phyloP scores from a whole-genome alignment of 805 yeast genomes.

The Teunomyces atbi region DNA sequence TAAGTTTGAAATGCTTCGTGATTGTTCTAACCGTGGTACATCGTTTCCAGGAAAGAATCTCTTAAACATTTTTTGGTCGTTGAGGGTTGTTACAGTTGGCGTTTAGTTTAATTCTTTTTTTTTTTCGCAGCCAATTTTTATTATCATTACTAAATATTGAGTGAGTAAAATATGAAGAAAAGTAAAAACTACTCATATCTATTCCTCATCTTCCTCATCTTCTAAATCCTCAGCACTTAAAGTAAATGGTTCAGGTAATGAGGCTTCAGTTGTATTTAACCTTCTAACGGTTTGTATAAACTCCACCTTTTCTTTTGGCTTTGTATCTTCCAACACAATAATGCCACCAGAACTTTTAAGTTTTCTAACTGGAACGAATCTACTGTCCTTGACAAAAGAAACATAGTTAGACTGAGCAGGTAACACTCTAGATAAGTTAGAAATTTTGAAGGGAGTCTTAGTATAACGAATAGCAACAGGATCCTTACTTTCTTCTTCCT shows the following conservation, averaged over 20 bases:
- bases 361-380: conserved; percentile 82
- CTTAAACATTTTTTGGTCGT: neutral
- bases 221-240: conserved; percentile 57
- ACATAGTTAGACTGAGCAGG: conserved; percentile 86
- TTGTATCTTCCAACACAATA: conserved; percentile 64
- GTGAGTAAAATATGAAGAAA: neutral
- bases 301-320: conserved; percentile 59
- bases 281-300: conserved; percentile 84
- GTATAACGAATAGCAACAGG: conserved; percentile 51
- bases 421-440: conserved; percentile 81
- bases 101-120: neutral
- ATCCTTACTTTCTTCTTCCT: conserved; percentile 33
- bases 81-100: neutral
- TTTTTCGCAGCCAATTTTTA: conserved; percentile 2
- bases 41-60: neutral
- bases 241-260: conserved; percentile 66
- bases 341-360: conserved; percentile 69
- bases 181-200: neutral
- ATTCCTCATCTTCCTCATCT: conserved; percentile 18
- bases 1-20: neutral
- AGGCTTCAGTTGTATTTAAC: conserved; percentile 69
- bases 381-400: conserved; percentile 62
- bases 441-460: conserved; percentile 65
- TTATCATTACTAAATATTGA: neutral
- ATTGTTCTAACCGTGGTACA: neutral